These are phyloP conservation scores for Lathyrus sativus DNA, from an alignment of 306 rosid species.

Conservation along the genomic window DNA sequence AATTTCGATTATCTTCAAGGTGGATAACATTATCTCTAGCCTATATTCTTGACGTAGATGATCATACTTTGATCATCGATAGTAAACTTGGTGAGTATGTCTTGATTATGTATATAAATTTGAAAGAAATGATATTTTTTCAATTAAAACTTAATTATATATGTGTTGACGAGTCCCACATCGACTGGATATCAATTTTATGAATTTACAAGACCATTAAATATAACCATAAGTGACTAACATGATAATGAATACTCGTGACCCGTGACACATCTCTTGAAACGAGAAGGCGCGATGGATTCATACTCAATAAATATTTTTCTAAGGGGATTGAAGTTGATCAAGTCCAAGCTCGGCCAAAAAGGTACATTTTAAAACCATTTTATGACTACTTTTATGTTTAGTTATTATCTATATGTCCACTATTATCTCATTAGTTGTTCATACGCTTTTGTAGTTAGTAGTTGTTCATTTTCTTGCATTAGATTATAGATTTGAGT, in stretches of 20 bases:
- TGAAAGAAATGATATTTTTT: not conserved
- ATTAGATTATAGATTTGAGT: no score
- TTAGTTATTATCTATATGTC: no score
- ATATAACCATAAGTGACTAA: not conserved
- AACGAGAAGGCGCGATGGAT: not conserved
- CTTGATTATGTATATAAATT: no score
- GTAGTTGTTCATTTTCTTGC: no score
- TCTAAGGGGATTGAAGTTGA: not conserved
- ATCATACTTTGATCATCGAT: no score
- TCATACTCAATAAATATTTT: not conserved
- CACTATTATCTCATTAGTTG: no score
- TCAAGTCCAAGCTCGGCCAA: not conserved
- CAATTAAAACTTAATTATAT: not conserved
- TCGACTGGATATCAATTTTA: no score
- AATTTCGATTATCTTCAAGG: no score
- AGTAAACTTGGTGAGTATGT: no score
- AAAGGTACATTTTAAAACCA: not conserved
- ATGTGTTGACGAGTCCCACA: not conserved
- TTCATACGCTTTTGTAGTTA: not conserved
- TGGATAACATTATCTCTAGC: no score
- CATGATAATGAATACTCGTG: not conserved
- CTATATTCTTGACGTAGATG: no score
- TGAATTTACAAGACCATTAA: not conserved
- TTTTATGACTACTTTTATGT: no score
- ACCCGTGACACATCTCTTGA: not conserved